Conservation (phyloP, 2,329 filamentous ascomycete species). For the Tolypocladium pustulatum region DNA sequence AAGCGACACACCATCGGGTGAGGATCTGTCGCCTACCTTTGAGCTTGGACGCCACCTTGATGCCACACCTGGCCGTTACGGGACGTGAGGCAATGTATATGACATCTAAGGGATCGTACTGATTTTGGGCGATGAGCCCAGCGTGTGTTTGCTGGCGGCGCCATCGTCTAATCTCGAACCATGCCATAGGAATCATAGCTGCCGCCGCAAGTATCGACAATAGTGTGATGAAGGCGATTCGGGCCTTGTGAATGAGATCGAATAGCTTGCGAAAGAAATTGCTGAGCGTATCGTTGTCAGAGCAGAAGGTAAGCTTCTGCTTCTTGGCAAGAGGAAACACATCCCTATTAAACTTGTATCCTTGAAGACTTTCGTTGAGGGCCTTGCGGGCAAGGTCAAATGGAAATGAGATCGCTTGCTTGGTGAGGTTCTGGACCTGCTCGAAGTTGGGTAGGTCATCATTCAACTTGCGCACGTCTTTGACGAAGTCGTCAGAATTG, state of each 20-base stretch:
- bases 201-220: slow-evolving; percentile 61
- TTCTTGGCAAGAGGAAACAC: slow-evolving; percentile 78
- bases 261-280: slow-evolving; percentile 72
- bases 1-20: slow-evolving; percentile 73
- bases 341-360: slow-evolving; percentile 67
- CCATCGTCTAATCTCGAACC: slow-evolving; percentile 70
- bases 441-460: slow-evolving; percentile 71
- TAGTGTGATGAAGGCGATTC: slow-evolving; percentile 66
- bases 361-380: slow-evolving; percentile 60
- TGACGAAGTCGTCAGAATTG: slow-evolving; percentile 53
- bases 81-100: slow-evolving; percentile 81
- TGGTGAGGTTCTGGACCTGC: slow-evolving; percentile 73
- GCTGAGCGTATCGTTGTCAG: slow-evolving; percentile 69
- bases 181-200: slow-evolving; percentile 70
- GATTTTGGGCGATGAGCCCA: slow-evolving; percentile 51
- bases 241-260: slow-evolving; percentile 54
- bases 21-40: slow-evolving; percentile 58
- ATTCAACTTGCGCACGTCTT: slow-evolving; percentile 63
- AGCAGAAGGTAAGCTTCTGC: slow-evolving; percentile 77
- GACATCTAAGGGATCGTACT: slow-evolving; percentile 74
- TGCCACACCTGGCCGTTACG: slow-evolving; percentile 59
- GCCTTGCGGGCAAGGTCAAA: slow-evolving; percentile 70
- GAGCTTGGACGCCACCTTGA: slow-evolving; percentile 58
- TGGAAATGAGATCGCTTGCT: slow-evolving; percentile 62
- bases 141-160: slow-evolving; percentile 60